Evolutionary conservation across 1,139 yeast genomes (phyloP).

Genomic region (Pichia sp.): DNA sequence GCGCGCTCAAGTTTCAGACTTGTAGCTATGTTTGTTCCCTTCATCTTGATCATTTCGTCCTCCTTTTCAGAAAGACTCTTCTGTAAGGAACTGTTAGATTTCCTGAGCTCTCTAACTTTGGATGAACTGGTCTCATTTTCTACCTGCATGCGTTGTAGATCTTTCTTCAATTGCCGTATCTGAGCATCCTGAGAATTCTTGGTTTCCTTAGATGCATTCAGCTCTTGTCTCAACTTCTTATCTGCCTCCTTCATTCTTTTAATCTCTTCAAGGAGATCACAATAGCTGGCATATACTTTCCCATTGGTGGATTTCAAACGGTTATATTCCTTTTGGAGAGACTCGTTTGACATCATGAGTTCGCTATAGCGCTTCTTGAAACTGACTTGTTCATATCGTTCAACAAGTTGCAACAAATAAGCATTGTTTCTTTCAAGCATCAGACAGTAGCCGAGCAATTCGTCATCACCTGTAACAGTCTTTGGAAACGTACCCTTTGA

Average conservation of each 20-base stretch:
- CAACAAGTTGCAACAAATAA: constrained; percentile 16
- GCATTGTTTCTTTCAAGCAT: constrained; percentile 21
- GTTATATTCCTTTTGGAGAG: constrained; percentile 13
- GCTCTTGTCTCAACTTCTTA: neutral
- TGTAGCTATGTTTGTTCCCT: constrained; percentile 16
- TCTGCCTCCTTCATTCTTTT: constrained; percentile 6
- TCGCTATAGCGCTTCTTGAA: constrained; percentile 20
- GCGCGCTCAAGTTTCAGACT: constrained; percentile 14
- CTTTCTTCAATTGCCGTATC: neutral
- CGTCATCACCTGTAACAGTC: too few species aligned
- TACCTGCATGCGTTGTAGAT: constrained; percentile 1
- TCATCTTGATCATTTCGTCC: constrained; percentile 13
- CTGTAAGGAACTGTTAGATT: constrained; percentile 1
- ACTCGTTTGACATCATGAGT: constrained; percentile 14
- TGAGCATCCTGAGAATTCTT: neutral
- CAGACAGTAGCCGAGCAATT: constrained; percentile 13
- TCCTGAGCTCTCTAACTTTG: constrained; percentile 5
- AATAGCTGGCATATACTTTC: constrained; percentile 13
- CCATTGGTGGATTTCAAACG: constrained; percentile 16
- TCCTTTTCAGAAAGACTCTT: constrained; percentile 5
- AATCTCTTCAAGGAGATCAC: constrained; percentile 13
- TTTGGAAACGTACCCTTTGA: too few species aligned
- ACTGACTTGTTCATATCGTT: constrained; percentile 20
- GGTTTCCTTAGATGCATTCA: neutral
- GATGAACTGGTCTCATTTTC: constrained; percentile 3